Percentiles rank a stretch among this genome's conserved stretches.
Conservation (phyloP, 2,329 filamentous ascomycete genomes). For the Talaromyces sp. region DNA sequence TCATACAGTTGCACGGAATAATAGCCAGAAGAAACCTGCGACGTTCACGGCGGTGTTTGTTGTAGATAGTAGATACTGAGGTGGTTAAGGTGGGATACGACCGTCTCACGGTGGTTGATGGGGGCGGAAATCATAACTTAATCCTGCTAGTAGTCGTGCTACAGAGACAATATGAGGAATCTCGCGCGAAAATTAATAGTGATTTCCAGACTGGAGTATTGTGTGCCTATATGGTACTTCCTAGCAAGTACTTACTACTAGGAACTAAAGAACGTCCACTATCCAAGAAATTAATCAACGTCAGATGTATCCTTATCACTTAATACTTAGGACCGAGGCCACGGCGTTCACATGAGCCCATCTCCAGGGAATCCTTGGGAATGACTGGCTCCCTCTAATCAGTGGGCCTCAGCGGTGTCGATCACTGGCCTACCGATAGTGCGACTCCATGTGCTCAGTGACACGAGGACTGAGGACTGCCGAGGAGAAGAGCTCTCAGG, state of each 20-base stretch:
- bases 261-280: no score
- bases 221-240: no score
- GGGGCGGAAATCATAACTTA: background rate
- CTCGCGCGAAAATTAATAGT: no score
- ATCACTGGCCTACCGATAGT: background rate
- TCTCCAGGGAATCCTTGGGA: background rate
- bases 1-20: background rate
- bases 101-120: background rate
- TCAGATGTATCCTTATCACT: no score
- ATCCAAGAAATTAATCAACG: no score
- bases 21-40: background rate
- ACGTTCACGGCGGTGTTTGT: slow-evolving; percentile 25
- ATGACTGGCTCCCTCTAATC: background rate
- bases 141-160: no score
- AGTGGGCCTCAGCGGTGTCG: background rate
- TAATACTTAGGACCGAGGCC: background rate
- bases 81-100: background rate
- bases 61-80: background rate
- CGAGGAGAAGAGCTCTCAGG: background rate
- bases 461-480: background rate
- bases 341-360: background rate
- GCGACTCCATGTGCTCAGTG: background rate
- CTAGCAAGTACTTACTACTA: no score
- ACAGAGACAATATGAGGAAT: no score
- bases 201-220: no score